A percentile compares a stretch with the other conserved stretches of the same genome.
Conservation (phyloP, 163 green algal species). For the Chlamydomonas reinhardtii region DNA sequence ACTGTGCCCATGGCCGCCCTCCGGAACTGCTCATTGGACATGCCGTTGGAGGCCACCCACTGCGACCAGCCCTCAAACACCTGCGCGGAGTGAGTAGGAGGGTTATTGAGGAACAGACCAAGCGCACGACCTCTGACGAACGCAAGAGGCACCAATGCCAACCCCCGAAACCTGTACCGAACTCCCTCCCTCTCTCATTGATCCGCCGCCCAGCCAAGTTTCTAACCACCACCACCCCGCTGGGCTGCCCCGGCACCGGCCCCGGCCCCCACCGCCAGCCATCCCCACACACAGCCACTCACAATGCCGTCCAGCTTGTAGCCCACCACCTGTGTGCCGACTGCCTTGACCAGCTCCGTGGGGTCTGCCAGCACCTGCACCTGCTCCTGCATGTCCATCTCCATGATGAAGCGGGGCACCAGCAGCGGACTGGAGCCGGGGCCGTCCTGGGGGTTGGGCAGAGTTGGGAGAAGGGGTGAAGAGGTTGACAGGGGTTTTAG, state of each 20-base stretch:
- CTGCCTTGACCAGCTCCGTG: neutral
- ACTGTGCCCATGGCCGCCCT: conserved; percentile 43
- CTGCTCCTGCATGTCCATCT: conserved; percentile 53
- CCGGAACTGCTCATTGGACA: conserved; percentile 50
- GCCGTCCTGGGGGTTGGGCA: neutral
- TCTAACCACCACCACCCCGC: too few relatives aligned
- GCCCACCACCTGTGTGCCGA: conserved; percentile 30
- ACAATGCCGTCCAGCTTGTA: conserved; percentile 72
- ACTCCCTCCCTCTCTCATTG: too few relatives aligned
- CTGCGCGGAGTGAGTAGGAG: conserved; percentile 48
- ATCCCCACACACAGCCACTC: neutral
- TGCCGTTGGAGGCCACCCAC: conserved; percentile 65
- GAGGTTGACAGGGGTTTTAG: too few relatives aligned
- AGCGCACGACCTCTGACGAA: too few relatives aligned
- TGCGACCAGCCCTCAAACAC: conserved; percentile 76
- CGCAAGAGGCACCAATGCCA: too few relatives aligned
- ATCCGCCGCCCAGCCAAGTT: too few relatives aligned
- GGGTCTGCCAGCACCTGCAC: conserved; percentile 22
- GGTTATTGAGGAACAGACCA: too few relatives aligned
- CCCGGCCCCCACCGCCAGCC: too few relatives aligned
- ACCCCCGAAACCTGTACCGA: too few relatives aligned
- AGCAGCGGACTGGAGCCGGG: conserved; percentile 39
- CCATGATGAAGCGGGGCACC: conserved; percentile 74
- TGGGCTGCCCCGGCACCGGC: too few relatives aligned
- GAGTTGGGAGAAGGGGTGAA: too few relatives aligned